Evolutionary conservation across 2,329 filamentous ascomycete species (phyloP), one percentile per base, ranked within the genome.

Genomic region (Stagonosporopsis vannaccii): DNA sequence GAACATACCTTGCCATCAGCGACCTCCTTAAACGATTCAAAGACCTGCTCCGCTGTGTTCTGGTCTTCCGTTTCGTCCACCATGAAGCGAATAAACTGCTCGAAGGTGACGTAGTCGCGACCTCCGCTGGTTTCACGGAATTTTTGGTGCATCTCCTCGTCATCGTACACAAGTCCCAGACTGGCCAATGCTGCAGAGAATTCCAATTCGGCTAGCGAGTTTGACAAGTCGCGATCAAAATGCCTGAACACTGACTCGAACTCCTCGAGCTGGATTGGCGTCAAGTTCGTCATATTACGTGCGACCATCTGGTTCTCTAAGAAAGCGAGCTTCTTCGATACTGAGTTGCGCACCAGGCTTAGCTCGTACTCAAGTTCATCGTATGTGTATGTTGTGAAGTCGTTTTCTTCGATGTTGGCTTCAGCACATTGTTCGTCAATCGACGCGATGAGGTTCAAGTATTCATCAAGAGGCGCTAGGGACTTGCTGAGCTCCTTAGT

Each of bases 51-150:
- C 12, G 95, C 95, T 4, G 93, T 97, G 76, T 99, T 97, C 79
- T 99, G 95, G 73, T 99, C 95, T 78, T 99, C 95, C 12, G 95
- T 99, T 45, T 97, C 95, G 67, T 96, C 92, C 43, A 99, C 95
- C 95, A 99, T 99, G 83, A 99, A 99, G 35, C 91, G 88, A 75
- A 99, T 99, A 73, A 99, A 99, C 77, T 98, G 94, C 80, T 99
- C 95, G 73, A 99, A 99, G 4, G 91, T 95, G 47, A 99, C 95
- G 63, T 90, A 86, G 75, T 88, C 90, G 63, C 82, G 85, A 32
- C 87, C 92, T 33, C 85, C 87, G 61, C 91, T 93, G n/a, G 93
- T 96, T 50, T 94, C 90, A 46, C 90, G 72, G 78, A 97, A 99
- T 67, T 94, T 94, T 49, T 94, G 89, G 75, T 98, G 94, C 95